Conservation (phyloP, 2,329 filamentous ascomycete species). For the Xylariaceae sp. region DNA sequence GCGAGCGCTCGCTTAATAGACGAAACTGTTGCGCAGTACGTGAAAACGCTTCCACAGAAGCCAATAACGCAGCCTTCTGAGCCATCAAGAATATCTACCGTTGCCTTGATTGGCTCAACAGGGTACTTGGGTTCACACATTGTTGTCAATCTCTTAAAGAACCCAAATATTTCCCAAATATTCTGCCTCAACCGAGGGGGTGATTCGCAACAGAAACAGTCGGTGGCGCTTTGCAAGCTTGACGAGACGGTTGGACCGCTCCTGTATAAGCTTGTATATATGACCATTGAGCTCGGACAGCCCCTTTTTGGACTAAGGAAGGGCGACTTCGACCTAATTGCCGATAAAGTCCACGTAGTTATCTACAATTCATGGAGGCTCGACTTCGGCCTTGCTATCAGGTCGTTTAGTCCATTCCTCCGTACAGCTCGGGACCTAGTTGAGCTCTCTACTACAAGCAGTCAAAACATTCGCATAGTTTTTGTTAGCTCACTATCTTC, state of each 20-base stretch:
- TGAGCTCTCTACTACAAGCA: slow-evolving; percentile 14
- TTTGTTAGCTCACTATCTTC: slow-evolving; percentile 31
- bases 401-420: slow-evolving; percentile 28
- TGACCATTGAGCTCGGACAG: slow-evolving; percentile 15
- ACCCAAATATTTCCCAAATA: slow-evolving; percentile 1
- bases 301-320: slow-evolving; percentile 13
- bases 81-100: no score
- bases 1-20: no score
- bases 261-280: slow-evolving; percentile 12
- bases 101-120: no score
- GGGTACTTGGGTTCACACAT: no score
- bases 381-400: slow-evolving; percentile 26
- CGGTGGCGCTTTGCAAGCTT: not conserved
- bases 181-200: slow-evolving; percentile 20
- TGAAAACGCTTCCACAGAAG: no score
- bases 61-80: no score
- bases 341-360: slow-evolving; percentile 16
- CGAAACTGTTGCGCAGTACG: no score
- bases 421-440: slow-evolving; percentile 17
- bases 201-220: slow-evolving; percentile 15
- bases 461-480: slow-evolving; percentile 19
- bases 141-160: no score
- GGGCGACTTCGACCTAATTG: slow-evolving; percentile 3
- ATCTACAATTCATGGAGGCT: slow-evolving; percentile 31
- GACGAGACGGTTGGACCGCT: not conserved